Evolutionary conservation across 2,329 filamentous ascomycete species (phyloP), one percentile per base, ranked within the genome.

Genomic region (Coniochaeta sp.): DNA sequence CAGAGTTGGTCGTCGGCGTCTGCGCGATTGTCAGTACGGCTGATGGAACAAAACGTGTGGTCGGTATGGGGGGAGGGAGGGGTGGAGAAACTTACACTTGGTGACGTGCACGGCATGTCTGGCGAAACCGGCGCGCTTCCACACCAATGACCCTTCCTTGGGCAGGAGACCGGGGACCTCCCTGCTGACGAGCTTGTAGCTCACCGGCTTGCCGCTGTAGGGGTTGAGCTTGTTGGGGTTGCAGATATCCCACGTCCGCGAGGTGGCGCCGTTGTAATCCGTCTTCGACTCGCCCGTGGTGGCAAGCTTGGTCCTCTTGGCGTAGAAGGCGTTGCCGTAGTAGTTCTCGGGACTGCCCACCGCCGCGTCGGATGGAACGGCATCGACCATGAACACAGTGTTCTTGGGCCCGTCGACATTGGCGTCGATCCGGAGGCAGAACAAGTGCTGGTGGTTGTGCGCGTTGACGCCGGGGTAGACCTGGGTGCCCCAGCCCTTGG

Each of bases 361-460:
- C 5, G 87, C 85, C 1, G 82, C 89, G 0, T 86, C 77, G 0
- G 85, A 85, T 1, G 78, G 74, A 1, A 83, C 77, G 1, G 89
- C 86, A 60, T 96, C 91, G 12, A 86, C 84, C 70, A 91, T 82
- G 74, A 90, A 92, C 53, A 96, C 77, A 0, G 90, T 91, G 67
- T 96, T 96, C 56, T 85, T 78, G 1, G 85, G 81, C 0, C 91
- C 91, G 64, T 96, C 91, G 51, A 96, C 81, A 63, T 92, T 94
- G 28, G 91, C 82, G 65, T 96, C 88, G 40, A 96, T 75, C 38
- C 91, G 88, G 40, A 96, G 74, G 65, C 90, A 96, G 80, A 96
- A 96, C 28, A 96, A 78, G 67, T 96, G 91, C 69, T 96, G 91
- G 68, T 96, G 91, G 72, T 96, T 96, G 72, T 96, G 91, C 0